phyloP scores from a whole-genome alignment of 2,329 filamentous ascomycete genomes.

The Tolypocladium pustulatum region DNA sequence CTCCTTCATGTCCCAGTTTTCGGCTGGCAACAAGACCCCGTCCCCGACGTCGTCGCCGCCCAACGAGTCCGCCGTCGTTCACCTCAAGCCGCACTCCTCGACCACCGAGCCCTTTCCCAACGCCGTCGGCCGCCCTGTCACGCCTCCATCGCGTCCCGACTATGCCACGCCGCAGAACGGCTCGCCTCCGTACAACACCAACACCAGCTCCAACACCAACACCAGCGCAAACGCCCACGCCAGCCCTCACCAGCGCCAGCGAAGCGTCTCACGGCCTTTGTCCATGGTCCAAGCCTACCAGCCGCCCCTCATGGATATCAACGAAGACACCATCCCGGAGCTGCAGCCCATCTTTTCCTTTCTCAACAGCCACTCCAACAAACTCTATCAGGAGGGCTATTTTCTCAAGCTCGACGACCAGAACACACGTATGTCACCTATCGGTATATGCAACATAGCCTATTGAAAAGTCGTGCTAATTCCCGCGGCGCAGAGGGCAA shows the following conservation, averaged over 20 bases:
- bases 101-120: conserved; percentile 22
- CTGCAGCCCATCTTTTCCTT: conserved; percentile 89
- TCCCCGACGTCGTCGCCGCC: conserved; percentile 34
- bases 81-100: conserved; percentile 18
- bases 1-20: conserved; percentile 81
- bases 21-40: conserved; percentile 36
- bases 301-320: conserved; percentile 76
- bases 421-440: conserved; percentile 62
- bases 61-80: conserved; percentile 20
- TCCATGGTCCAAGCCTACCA: conserved; percentile 83
- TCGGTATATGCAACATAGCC: background rate
- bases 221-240: conserved; percentile 9
- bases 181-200: conserved; percentile 28
- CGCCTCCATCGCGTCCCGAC: conserved; percentile 27
- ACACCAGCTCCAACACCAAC: conserved; percentile 13
- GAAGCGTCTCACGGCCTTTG: conserved; percentile 56
- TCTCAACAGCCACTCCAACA: conserved; percentile 90
- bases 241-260: conserved; percentile 21
- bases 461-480: background rate
- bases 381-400: conserved; percentile 95
- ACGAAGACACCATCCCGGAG: conserved; percentile 80
- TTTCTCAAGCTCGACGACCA: conserved; percentile 95
- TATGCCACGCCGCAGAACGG: conserved; percentile 31
- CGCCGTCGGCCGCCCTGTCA: conserved; percentile 23
- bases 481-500: conserved; percentile 55